Conservation (phyloP, 2,329 filamentous ascomycete genomes). For the Beauveria medogensis region DNA sequence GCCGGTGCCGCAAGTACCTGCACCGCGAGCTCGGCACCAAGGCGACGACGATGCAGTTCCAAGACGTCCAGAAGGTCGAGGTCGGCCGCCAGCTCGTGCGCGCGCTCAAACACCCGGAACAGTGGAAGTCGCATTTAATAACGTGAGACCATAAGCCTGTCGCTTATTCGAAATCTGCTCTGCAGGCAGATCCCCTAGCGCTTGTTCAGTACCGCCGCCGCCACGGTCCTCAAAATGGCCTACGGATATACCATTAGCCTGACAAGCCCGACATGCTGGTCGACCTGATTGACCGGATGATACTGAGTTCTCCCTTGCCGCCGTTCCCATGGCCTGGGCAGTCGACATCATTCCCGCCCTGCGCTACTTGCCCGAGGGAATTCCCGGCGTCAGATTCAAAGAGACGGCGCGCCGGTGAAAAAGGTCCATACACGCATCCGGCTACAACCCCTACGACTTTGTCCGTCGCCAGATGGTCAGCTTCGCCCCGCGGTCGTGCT, state of each 20-base stretch:
- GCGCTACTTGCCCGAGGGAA: constrained; percentile 20
- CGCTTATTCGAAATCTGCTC: neutral
- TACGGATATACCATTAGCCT: constrained; percentile 26
- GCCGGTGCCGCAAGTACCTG: constrained; percentile 19
- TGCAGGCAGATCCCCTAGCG: neutral
- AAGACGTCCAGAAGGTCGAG: constrained; percentile 9
- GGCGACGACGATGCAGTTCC: constrained; percentile 5
- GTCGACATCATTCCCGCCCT: constrained; percentile 26
- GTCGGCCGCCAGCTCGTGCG: constrained; percentile 6
- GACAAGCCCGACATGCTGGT: constrained; percentile 23
- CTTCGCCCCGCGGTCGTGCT: constrained; percentile 16
- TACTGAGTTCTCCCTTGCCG: constrained; percentile 21
- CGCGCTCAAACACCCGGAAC: neutral
- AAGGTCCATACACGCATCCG: constrained; percentile 12
- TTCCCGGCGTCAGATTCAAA: constrained; percentile 25
- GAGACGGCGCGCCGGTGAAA: constrained; percentile 21
- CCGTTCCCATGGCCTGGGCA: constrained; percentile 23
- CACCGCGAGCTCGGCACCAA: constrained; percentile 23
- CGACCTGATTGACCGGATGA: constrained; percentile 20
- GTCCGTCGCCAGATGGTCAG: constrained; percentile 20
- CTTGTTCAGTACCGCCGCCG: constrained; percentile 19
- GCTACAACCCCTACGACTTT: constrained; percentile 23
- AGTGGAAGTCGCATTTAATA: constrained; percentile 7
- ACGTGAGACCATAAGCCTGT: constrained; percentile 5
- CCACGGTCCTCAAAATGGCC: constrained; percentile 20